Base-by-base conservation (phyloP, 2,329 filamentous ascomycete species). In the Arthroderma uncinatum region DNA sequence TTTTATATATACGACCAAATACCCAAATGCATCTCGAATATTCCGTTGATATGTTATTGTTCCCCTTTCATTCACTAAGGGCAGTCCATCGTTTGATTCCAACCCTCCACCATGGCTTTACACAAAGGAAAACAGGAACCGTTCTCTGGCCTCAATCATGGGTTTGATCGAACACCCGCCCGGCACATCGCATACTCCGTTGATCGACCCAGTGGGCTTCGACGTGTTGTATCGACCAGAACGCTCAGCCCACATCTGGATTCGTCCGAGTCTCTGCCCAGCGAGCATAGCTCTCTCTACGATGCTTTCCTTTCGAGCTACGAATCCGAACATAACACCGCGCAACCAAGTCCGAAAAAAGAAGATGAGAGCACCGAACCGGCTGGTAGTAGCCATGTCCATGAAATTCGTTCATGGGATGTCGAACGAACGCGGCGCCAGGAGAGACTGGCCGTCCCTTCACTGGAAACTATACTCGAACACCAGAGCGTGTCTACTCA, bases 201-300 rank as follows among this genome's bases (percentile, higher is more conserved):
- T 16, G 30, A 47, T 14, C 2, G 58, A 16, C 53, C 53, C 39
- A 61, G 59, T 34, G 54, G 55, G 25, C 58, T 62, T 37, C 62
- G 62, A 33, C 60, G 62, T 28, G 61, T 59, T 16, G 59, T 60
- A 21, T 66, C 66, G 12, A 40, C 62, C 1, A 60, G 57, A 21
- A 58, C 58, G 19, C 56, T 65, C 16, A 60, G 59, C 33, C 60
- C 48, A 4, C 57, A 65, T 37, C 48, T 68, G 12, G 64, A 67
- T 56, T 69, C 65, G 3, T 67, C 66, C 1, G 68, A 69, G 44
- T 67, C 67, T 12, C 56, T 64, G 34, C 64, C 65, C 16, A 73
- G 70, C 55, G 68, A 71, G 23, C 68, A 71, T 48, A 65, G 63
- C 53, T 71, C 66, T 9, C 71, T 75, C 10, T 73, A 67, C 60